Conservation (phyloP, 2,329 filamentous ascomycete species). For the Chaetomium sp. region DNA sequence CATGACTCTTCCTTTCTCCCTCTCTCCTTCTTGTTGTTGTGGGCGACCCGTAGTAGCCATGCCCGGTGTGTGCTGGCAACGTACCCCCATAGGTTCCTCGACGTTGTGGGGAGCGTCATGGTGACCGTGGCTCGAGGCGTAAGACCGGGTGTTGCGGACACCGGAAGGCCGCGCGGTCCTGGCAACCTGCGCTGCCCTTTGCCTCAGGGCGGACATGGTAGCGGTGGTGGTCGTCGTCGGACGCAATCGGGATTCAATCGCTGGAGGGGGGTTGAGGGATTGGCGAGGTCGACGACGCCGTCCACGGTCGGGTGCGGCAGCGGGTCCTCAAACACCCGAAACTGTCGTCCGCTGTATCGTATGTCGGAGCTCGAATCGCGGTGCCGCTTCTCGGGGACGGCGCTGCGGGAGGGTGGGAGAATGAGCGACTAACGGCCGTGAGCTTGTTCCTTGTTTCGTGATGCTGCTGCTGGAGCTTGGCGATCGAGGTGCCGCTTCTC, state of each 20-base stretch:
- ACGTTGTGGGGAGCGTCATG: conserved; percentile 35
- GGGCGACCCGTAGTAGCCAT: neutral
- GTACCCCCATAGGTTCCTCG: conserved; percentile 52
- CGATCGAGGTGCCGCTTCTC: neutral
- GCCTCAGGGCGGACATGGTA: conserved; percentile 35
- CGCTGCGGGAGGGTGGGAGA: conserved; percentile 2
- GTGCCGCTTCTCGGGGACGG: neutral
- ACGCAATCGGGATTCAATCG: conserved; percentile 6
- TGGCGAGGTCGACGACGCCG: conserved; percentile 1
- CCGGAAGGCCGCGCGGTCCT: conserved; percentile 30
- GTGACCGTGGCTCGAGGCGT: conserved; percentile 47
- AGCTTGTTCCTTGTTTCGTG: conserved; percentile 2
- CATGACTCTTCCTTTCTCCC: conserved; percentile 6
- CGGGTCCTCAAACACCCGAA: neutral
- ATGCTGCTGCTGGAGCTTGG: conserved; percentile 15
- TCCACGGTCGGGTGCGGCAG: conserved; percentile 1
- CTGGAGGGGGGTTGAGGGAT: conserved; percentile 3
- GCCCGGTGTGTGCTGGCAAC: conserved; percentile 24
- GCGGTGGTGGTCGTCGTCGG: neutral
- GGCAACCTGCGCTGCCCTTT: conserved; percentile 32
- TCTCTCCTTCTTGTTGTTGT: neutral
- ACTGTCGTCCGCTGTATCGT: neutral
- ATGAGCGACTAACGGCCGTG: conserved; percentile 19
- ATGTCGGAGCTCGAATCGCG: neutral
- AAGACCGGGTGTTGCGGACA: conserved; percentile 38